phyloP scores from a whole-genome alignment of 2,329 filamentous ascomycete species.

The Epichloe gansuensis region DNA sequence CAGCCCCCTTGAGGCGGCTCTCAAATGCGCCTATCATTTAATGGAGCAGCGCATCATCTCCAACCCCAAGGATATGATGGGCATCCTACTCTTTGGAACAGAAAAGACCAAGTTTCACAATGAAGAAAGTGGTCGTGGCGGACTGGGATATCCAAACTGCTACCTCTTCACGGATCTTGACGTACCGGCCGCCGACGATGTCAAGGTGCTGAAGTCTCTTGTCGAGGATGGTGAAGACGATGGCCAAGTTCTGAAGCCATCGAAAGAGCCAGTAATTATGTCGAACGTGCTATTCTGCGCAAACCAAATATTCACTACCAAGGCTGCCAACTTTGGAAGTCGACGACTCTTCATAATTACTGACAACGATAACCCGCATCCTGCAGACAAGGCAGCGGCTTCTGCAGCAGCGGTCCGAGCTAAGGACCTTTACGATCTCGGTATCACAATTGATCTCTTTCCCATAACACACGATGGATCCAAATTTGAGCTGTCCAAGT shows the following conservation, averaged over 20 bases:
- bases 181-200: slow-evolving; percentile 73
- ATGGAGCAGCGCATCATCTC: slow-evolving; percentile 99
- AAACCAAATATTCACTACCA: slow-evolving; percentile 92
- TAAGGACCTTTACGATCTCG: slow-evolving; percentile 89
- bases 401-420: slow-evolving; percentile 74
- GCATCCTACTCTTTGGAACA: slow-evolving; percentile 83
- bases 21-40: slow-evolving; percentile 87
- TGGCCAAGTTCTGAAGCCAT: slow-evolving; percentile 54
- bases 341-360: slow-evolving; percentile 91
- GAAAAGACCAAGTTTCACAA: slow-evolving; percentile 68
- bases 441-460: slow-evolving; percentile 84
- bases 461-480: slow-evolving; percentile 62
- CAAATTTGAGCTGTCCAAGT: slow-evolving; percentile 69
- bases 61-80: slow-evolving; percentile 94
- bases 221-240: slow-evolving; percentile 67
- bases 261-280: slow-evolving; percentile 62
- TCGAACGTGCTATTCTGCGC: slow-evolving; percentile 86
- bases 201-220: slow-evolving; percentile 63
- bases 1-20: slow-evolving; percentile 65
- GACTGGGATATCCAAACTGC: slow-evolving; percentile 71
- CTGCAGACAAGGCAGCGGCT: slow-evolving; percentile 55
- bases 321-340: slow-evolving; percentile 86
- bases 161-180: slow-evolving; percentile 84
- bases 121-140: slow-evolving; percentile 45
- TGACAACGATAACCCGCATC: slow-evolving; percentile 79